These are phyloP conservation scores for Irineochytrium annulatum DNA, from an alignment of 192 early-diverging fungal species.

Conservation along the genomic window DNA sequence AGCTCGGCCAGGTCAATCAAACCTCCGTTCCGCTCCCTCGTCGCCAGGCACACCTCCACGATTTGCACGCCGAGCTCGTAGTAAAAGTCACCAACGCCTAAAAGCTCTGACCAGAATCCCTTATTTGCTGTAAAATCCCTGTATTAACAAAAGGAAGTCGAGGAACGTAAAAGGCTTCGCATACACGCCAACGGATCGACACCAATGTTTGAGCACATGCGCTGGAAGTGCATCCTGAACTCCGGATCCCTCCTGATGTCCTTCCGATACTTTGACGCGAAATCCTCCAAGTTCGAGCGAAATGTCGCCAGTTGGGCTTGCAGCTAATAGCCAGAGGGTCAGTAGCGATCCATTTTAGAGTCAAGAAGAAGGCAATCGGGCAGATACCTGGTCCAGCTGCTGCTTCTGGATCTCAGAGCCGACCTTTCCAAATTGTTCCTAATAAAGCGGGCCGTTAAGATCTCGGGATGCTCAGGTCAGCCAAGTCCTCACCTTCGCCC, in stretches of 20 bases:
- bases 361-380: too few relatives aligned
- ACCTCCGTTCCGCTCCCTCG: slow-evolving; percentile 81
- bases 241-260: slow-evolving; percentile 83
- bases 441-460: neutral
- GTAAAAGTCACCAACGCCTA: slow-evolving; percentile 97
- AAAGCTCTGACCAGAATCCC: slow-evolving; percentile 89
- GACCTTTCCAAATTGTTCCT: slow-evolving; percentile 18
- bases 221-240: slow-evolving; percentile 86
- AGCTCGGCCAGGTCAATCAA: slow-evolving; percentile 84
- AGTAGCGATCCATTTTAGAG: neutral
- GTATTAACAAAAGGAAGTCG: neutral
- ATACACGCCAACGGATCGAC: slow-evolving; percentile 87
- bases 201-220: slow-evolving; percentile 89
- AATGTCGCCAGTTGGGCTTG: slow-evolving; percentile 49
- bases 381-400: slow-evolving; percentile 24
- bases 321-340: slow-evolving; percentile 12
- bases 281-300: slow-evolving; percentile 78
- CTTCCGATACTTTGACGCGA: slow-evolving; percentile 78
- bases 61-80: slow-evolving; percentile 58
- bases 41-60: slow-evolving; percentile 83
- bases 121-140: slow-evolving; percentile 87
- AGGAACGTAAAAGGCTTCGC: neutral
- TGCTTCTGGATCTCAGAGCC: slow-evolving; percentile 15
- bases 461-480: neutral
- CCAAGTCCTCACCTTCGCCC: neutral